phyloP scores from a whole-genome alignment of 352 stramenopile species.

The Phytophthora fragariae region DNA sequence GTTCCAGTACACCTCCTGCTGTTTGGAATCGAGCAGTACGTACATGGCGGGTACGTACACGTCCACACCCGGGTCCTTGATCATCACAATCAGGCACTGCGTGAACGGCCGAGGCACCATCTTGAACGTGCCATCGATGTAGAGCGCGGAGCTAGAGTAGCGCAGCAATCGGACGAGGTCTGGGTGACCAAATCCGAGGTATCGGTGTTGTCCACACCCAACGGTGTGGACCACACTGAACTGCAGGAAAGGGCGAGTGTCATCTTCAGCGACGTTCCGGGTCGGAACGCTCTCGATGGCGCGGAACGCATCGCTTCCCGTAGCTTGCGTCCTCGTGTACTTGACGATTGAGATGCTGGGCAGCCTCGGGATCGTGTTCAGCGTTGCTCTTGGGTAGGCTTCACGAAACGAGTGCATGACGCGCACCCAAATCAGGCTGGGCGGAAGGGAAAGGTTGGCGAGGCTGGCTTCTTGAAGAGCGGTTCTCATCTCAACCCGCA shows the following conservation, averaged over 20 bases:
- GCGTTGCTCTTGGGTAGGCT: not conserved
- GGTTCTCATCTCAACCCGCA: not conserved
- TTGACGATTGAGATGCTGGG: constrained; percentile 1
- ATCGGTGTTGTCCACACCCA: too few species aligned
- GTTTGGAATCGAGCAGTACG: too few species aligned
- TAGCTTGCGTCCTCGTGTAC: constrained; percentile 9
- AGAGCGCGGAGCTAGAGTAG: too few species aligned
- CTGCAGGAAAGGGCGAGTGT: constrained; percentile 12
- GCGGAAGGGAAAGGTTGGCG: not conserved
- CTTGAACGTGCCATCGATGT: too few species aligned
- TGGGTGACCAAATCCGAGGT: too few species aligned
- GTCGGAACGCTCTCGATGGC: constrained; percentile 8
- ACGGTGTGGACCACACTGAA: constrained; percentile 15
- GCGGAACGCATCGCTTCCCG: constrained; percentile 7
- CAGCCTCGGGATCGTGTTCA: not conserved
- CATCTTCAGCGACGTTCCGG: not conserved
- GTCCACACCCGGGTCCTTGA: too few species aligned
- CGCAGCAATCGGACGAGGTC: too few species aligned
- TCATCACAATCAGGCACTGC: too few species aligned
- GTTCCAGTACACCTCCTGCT: too few species aligned
- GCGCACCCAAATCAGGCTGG: not conserved
- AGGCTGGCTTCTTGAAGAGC: too few species aligned
- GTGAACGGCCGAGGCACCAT: too few species aligned
- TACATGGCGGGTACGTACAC: too few species aligned
- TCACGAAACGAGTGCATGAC: not conserved